Base-by-base conservation (phyloP, 208 protist species). In the Wallacemonas sp. region DNA sequence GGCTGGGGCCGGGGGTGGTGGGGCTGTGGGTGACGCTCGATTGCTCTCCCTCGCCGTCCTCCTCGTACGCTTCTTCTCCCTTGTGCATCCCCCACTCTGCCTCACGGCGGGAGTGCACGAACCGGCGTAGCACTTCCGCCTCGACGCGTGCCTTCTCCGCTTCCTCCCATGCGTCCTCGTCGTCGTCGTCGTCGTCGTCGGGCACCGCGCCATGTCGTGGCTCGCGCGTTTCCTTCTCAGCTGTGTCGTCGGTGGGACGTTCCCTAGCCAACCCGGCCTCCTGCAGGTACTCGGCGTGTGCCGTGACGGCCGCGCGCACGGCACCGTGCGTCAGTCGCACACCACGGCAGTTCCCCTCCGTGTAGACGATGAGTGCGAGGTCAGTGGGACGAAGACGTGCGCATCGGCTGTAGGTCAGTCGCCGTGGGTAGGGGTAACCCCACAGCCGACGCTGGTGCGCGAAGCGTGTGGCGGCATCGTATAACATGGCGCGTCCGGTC, bases 311-410 rank as follows among this genome's bases (percentile, higher is more conserved):
- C 1, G 78, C 82, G 22, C 63, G 58, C 32, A 88, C 33, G 19
- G 78, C 82, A 21, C 78, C 86, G 61, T 97, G 87, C 22, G 79
- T 89, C 41, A 94, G 79, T 48, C 93, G 67, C 30, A 95, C 89
- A 27, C 91, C 93, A 38, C 91, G 91, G 4, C 85, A 74, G 38
- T 88, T 78, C 0, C 90, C 90, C 9, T 79, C 73, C 0, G 90
- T 93, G 79, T 97, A 97, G 63, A 90, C 66, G 38, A 95, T 85
- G 10, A 92, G 42, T 10, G 78, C 86, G 34, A 88, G 45, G 48
- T 80, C 79, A 12, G 80, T 74, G 10, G 76, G 41, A 10, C 73
- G 73, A 13, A 81, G 58, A 8, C 74, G 64, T 1, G 59, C 59
- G 24, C 42, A 53, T 8, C 19, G 71, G 66, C 37, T 58, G 52